Evolutionary conservation across 2,329 filamentous ascomycete species (phyloP).

Genomic region (Nigrospora oryzae): DNA sequence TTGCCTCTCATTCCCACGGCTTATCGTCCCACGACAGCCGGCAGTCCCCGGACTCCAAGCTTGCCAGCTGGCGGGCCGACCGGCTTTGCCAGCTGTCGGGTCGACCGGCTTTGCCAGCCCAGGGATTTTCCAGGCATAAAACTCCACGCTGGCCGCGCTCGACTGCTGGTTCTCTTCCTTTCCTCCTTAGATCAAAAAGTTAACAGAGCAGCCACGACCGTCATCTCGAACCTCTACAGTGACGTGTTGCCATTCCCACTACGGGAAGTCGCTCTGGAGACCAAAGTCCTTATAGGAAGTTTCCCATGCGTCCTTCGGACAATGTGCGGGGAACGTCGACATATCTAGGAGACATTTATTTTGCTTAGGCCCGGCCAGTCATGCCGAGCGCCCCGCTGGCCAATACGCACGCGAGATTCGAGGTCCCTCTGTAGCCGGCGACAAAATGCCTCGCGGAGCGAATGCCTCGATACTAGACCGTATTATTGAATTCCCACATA

Average conservation of each 20-base stretch:
- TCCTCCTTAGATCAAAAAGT: conserved; percentile 54
- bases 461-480: too few species aligned
- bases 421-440: too few species aligned
- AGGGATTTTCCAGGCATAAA: background rate
- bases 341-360: conserved; percentile 44
- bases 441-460: too few species aligned
- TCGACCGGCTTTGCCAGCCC: too few species aligned
- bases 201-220: conserved; percentile 56
- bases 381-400: too few species aligned
- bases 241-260: conserved; percentile 51
- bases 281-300: conserved; percentile 57
- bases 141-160: background rate
- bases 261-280: conserved; percentile 49
- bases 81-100: too few species aligned
- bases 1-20: too few species aligned
- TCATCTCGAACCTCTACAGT: conserved; percentile 49
- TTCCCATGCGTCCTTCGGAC: conserved; percentile 38
- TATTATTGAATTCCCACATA: too few species aligned
- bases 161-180: conserved; percentile 27
- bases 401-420: too few species aligned
- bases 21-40: too few species aligned
- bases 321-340: conserved; percentile 51
- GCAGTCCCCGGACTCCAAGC: too few species aligned
- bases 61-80: too few species aligned
- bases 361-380: background rate